Conservation (phyloP, 441 rosid genomes). For the Euphorbia schlechtendalii region DNA sequence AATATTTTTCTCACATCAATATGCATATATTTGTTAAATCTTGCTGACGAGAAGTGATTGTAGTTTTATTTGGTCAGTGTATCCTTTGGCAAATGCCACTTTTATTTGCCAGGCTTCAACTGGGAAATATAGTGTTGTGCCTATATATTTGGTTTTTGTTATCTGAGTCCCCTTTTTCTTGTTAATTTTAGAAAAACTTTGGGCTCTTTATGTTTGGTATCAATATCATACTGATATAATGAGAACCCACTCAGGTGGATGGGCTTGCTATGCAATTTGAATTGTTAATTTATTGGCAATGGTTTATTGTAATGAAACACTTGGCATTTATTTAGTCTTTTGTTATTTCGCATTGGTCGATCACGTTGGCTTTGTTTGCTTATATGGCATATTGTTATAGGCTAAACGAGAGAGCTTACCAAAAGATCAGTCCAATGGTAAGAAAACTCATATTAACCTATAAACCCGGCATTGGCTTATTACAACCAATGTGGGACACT, state of each 20-base stretch:
- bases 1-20: not conserved
- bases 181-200: too few relatives aligned
- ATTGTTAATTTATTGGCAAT: not conserved
- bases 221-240: too few relatives aligned
- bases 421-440: too few relatives aligned
- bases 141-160: not conserved
- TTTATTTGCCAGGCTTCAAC: not conserved
- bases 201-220: too few relatives aligned
- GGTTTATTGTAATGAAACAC: not conserved
- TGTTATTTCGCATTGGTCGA: not conserved
- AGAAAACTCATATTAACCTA: too few relatives aligned
- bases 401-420: too few relatives aligned
- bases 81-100: constrained; percentile 1
- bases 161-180: too few relatives aligned
- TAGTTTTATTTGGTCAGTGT: not conserved
- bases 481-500: too few relatives aligned
- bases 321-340: too few relatives aligned
- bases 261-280: not conserved
- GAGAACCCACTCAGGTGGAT: not conserved
- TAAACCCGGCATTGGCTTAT: too few relatives aligned
- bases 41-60: not conserved
- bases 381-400: not conserved
- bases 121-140: constrained; percentile 2
- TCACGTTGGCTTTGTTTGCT: not conserved
- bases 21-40: constrained; percentile 5